Evolutionary conservation across 495 filamentous ascomycete species (phyloP).

Genomic region (Elaphomyces granulatus): DNA sequence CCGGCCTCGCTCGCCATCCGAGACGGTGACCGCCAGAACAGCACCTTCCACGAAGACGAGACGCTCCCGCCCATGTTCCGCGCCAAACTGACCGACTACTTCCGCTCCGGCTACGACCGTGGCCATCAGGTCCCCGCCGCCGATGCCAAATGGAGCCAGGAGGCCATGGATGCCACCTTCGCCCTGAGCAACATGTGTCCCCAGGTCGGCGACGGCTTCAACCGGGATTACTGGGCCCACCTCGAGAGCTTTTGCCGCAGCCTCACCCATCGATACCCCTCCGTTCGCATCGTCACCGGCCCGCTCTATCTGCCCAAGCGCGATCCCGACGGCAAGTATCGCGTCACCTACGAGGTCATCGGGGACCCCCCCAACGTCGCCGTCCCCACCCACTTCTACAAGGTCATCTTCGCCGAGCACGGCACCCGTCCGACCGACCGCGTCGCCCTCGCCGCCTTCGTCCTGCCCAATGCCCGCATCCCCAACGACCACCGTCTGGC

Average conservation of each 20-base stretch:
- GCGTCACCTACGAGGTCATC: slow-evolving; percentile 93
- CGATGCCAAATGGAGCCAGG: slow-evolving; percentile 89
- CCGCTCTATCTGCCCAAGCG: slow-evolving; percentile 79
- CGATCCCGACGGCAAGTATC: slow-evolving; percentile 83
- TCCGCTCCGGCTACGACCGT: slow-evolving; percentile 66
- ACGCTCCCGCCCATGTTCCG: slow-evolving; percentile 74
- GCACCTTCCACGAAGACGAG: slow-evolving; percentile 66
- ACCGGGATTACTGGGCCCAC: slow-evolving; percentile 97
- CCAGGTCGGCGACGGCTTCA: slow-evolving; percentile 95
- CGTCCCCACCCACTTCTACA: slow-evolving; percentile 97
- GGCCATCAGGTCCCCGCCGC: slow-evolving; percentile 84
- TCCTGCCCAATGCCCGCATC: slow-evolving; percentile 87
- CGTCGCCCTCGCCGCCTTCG: slow-evolving; percentile 86
- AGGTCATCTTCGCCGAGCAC: slow-evolving; percentile 92
- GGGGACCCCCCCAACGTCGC: slow-evolving; percentile 87
- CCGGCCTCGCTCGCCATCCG: slow-evolving; percentile 60
- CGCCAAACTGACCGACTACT: slow-evolving; percentile 82
- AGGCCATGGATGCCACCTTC: slow-evolving; percentile 91
- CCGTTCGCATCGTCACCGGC: slow-evolving; percentile 82
- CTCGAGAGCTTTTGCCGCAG: slow-evolving; percentile 93
- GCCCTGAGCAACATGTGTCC: slow-evolving; percentile 91
- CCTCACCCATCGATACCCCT: slow-evolving; percentile 67
- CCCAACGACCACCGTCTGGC: slow-evolving; percentile 66
- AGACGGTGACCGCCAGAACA: slow-evolving; percentile 73
- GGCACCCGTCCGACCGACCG: slow-evolving; percentile 43